Percentiles rank a stretch among this genome's conserved stretches.
phyloP scores from a whole-genome alignment of 768 basidiomycete genomes.

The Russula vinacea region DNA sequence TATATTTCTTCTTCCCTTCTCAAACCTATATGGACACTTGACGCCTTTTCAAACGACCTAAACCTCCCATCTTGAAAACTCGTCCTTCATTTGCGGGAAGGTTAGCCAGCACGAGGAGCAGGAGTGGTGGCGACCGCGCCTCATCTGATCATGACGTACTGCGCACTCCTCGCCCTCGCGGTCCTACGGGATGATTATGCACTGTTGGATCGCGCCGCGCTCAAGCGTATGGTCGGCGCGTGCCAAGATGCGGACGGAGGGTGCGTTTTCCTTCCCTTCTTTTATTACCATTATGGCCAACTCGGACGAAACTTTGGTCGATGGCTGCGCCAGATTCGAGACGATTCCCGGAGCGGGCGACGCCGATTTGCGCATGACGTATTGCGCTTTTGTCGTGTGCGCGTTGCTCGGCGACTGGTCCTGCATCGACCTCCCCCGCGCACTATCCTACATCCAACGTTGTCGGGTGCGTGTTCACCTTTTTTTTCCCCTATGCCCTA shows the following conservation, averaged over 20 bases:
- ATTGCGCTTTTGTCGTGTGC: slow-evolving; percentile 84
- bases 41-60: not conserved
- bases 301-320: not conserved
- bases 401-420: slow-evolving; percentile 79
- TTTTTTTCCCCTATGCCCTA: not conserved
- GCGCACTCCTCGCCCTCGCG: slow-evolving; percentile 76
- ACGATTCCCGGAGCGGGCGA: slow-evolving; percentile 66
- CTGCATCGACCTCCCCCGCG: slow-evolving; percentile 58
- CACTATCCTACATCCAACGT: slow-evolving; percentile 58
- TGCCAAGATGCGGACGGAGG: slow-evolving; percentile 85
- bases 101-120: slow-evolving; percentile 38
- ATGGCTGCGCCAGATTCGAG: slow-evolving; percentile 53
- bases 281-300: not conserved
- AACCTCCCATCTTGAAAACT: not conserved
- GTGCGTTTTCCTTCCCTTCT: slow-evolving; percentile 41
- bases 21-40: not conserved
- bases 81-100: slow-evolving; percentile 8
- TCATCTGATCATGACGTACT: slow-evolving; percentile 92
- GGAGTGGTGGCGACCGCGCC: slow-evolving; percentile 48
- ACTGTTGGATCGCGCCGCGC: slow-evolving; percentile 61
- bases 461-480: slow-evolving; percentile 59
- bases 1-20: not conserved
- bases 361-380: slow-evolving; percentile 77
- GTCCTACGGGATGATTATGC: slow-evolving; percentile 85
- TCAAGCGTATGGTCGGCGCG: slow-evolving; percentile 61